Evolutionary conservation across 2,329 filamentous ascomycete species (phyloP).

Genomic region (Drechslerella stenobrocha): DNA sequence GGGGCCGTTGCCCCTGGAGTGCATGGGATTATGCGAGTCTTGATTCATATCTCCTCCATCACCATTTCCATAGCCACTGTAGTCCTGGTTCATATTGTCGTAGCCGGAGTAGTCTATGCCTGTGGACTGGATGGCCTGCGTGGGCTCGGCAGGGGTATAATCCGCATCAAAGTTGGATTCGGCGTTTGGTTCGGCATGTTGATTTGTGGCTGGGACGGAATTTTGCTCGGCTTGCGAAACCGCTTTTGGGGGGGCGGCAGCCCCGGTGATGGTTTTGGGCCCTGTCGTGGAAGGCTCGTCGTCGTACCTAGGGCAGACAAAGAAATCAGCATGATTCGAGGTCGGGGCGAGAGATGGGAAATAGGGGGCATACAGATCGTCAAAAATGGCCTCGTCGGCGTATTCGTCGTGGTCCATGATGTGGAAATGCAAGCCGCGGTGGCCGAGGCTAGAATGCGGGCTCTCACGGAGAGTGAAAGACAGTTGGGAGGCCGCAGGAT

Average conservation of each 20-base stretch:
- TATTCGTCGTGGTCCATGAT: conserved; percentile 53
- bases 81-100: conserved; percentile 41
- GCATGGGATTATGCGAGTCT: conserved; percentile 40
- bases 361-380: conserved; percentile 74
- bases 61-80: conserved; percentile 31
- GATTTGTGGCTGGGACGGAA: conserved; percentile 6
- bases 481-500: neutral
- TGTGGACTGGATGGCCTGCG: conserved; percentile 24
- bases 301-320: conserved; percentile 47
- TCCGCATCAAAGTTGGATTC: conserved; percentile 11
- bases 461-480: neutral
- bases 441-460: conserved; percentile 4
- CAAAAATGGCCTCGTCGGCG: conserved; percentile 89
- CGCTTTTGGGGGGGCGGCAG: conserved; percentile 5
- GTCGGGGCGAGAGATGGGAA: neutral
- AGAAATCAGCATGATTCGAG: conserved; percentile 10
- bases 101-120: conserved; percentile 40
- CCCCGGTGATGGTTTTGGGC: conserved; percentile 13
- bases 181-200: conserved; percentile 13
- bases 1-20: conserved; percentile 48
- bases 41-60: conserved; percentile 30
- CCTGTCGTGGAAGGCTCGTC: conserved; percentile 42
- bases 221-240: conserved; percentile 29
- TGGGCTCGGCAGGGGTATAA: conserved; percentile 36
- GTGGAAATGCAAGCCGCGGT: conserved; percentile 9